These are phyloP conservation scores for Hibiscus syriacus DNA, from an alignment of 345 rosid genomes.

Conservation along the genomic window DNA sequence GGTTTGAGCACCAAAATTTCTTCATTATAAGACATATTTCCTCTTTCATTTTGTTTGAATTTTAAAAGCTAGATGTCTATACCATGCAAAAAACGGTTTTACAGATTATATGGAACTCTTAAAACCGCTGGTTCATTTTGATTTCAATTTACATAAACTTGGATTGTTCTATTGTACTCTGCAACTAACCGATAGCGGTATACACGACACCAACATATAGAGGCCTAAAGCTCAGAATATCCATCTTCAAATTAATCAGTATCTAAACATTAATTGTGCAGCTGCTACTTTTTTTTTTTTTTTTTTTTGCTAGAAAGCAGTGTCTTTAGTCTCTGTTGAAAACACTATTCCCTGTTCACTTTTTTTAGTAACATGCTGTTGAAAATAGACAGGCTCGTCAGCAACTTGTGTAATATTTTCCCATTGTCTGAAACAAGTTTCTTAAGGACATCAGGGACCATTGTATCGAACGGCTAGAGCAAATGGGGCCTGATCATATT, in stretches of 20 bases:
- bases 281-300: too few relatives aligned
- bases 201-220: background rate
- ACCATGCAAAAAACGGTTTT: conserved; percentile 79
- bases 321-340: background rate
- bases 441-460: conserved; percentile 61
- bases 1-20: background rate
- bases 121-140: background rate
- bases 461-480: conserved; percentile 75
- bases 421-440: background rate
- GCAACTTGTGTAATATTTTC: background rate
- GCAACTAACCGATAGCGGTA: background rate
- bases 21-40: background rate
- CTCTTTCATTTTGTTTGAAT: conserved; percentile 1
- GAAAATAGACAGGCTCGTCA: too few relatives aligned
- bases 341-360: background rate
- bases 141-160: background rate
- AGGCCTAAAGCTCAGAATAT: conserved; percentile 11
- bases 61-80: conserved; percentile 59
- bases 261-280: too few relatives aligned
- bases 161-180: background rate
- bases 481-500: conserved; percentile 92
- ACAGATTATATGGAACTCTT: conserved; percentile 60
- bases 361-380: background rate
- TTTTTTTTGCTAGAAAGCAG: too few relatives aligned
- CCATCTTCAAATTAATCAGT: background rate